phyloP scores from a whole-genome alignment of 2,329 filamentous ascomycete species.

The Talaromyces sp. region DNA sequence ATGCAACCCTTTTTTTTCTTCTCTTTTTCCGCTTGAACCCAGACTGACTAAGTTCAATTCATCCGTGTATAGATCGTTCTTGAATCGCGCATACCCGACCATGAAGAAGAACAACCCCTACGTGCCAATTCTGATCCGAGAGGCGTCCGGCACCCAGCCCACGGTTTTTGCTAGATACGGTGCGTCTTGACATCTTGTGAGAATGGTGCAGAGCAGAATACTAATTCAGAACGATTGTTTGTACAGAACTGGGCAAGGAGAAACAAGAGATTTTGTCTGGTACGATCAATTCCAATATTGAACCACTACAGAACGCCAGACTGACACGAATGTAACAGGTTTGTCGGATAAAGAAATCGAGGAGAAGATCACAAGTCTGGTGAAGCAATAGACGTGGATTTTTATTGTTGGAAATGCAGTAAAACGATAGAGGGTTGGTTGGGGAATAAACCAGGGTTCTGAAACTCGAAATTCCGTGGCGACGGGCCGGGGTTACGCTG shows the following conservation, averaged over 20 bases:
- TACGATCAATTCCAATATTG: slow-evolving; percentile 25
- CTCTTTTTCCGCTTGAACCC: neutral
- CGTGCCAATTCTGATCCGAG: slow-evolving; percentile 89
- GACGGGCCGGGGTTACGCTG: neutral
- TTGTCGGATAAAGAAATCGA: slow-evolving; percentile 68
- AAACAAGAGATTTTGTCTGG: slow-evolving; percentile 60
- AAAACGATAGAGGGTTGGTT: neutral
- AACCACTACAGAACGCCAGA: neutral
- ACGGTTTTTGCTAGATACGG: slow-evolving; percentile 91
- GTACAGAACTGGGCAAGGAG: slow-evolving; percentile 62
- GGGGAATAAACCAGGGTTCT: neutral
- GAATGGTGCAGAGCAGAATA: neutral
- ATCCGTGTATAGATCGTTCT: slow-evolving; percentile 64
- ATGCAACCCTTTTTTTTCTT: neutral
- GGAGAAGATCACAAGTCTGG: slow-evolving; percentile 60
- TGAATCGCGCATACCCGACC: slow-evolving; percentile 85
- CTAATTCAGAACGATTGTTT: neutral
- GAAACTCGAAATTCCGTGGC: neutral
- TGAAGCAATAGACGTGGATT: slow-evolving; percentile 43
- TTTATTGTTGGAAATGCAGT: neutral
- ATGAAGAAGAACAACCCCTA: slow-evolving; percentile 99
- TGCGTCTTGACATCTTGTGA: slow-evolving; percentile 40
- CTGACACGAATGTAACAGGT: slow-evolving; percentile 37
- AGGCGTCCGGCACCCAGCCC: slow-evolving; percentile 78
- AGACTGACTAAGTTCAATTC: neutral